Base-by-base conservation (phyloP, 345 rosid genomes). In the Arabidopsis arenosa region DNA sequence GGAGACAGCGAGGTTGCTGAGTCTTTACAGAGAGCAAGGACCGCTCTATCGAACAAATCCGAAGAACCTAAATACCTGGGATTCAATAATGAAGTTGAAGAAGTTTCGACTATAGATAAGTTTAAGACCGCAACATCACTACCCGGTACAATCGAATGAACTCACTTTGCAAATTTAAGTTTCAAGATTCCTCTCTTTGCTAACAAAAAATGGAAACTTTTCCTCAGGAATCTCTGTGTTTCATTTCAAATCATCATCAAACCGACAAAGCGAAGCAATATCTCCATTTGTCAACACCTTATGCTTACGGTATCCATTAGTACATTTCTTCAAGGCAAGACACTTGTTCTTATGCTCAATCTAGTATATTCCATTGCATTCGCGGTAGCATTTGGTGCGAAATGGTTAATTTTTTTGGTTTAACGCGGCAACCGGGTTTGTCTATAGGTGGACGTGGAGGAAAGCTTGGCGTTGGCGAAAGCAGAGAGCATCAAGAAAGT, bases 1-100 rank as follows among this genome's bases (percentile, higher is more conserved):
- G 87, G 86, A 74, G 98, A 95, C 78, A 81, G 63, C n/a, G 93
- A 88, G 72, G 89, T 92, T 68, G 81, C 92, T 9, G 94, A 87
- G 77, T 86, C 89, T 80, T 82, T 92, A 48, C 82, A 82, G 53
- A 85, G 80, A 69, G 97, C 94, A 55, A 91, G 86, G 76, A 73
- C 79, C 11, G 89, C 90, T 7, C 66, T 92, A 12, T 32, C 44
- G 82, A 87, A 83, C 83, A 87, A 82, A 79, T 83, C 90, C 48
- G 77, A 82, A 59, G 89, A 82, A 55, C 74, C 76, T 36, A 63
- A 75, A 52, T 84, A 72, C 57, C 55, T 56, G 73, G 93, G 82
- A 74, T 80, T 71, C 63, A 83, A 86, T 48, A 83, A 82, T 48
- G 88, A 89, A 82, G 96, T 91, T 59, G 93, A 89, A 77, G 89